Percentiles rank a stretch among this genome's conserved stretches.
Evolutionary conservation across 192 early-diverging fungal species (phyloP).

Genomic region (Fimicolochytrium jonesii): DNA sequence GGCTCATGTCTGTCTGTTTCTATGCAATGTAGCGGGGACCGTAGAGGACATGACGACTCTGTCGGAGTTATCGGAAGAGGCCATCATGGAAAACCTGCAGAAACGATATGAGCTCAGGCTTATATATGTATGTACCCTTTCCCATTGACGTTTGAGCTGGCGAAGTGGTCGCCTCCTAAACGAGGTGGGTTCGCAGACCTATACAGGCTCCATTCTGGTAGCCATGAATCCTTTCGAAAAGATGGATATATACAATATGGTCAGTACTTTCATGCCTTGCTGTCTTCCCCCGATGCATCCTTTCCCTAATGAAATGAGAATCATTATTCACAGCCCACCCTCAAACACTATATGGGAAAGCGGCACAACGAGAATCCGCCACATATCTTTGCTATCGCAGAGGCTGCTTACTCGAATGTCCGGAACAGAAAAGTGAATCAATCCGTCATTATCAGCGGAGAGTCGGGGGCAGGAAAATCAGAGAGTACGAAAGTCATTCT

Average conservation of each 20-base stretch:
- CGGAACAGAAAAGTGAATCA: conserved; percentile 37
- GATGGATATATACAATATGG: conserved; percentile 43
- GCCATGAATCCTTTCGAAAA: conserved; percentile 51
- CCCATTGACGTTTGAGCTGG: too few relatives aligned
- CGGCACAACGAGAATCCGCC: conserved; percentile 42
- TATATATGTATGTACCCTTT: conserved; percentile 73
- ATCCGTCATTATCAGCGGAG: conserved; percentile 53
- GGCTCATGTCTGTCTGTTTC: too few relatives aligned
- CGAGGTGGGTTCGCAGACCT: conserved; percentile 50
- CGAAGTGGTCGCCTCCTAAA: too few relatives aligned
- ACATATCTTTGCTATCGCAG: conserved; percentile 54
- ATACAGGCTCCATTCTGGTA: conserved; percentile 52
- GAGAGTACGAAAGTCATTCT: conserved; percentile 58
- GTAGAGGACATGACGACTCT: conserved; percentile 88
- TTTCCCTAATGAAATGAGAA: background rate
- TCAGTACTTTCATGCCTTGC: background rate
- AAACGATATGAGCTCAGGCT: conserved; percentile 76
- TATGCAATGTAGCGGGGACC: conserved; percentile 19
- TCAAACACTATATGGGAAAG: conserved; percentile 39
- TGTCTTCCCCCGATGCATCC: background rate
- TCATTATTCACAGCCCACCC: conserved; percentile 12
- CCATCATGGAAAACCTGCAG: conserved; percentile 88
- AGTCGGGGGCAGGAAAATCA: conserved; percentile 57
- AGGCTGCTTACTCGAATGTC: conserved; percentile 46
- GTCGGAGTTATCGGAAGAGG: conserved; percentile 87